A percentile compares a stretch with the other conserved stretches of the same genome.
Conservation (phyloP, 2,329 filamentous ascomycete species). For the Neonectria coccinea region DNA sequence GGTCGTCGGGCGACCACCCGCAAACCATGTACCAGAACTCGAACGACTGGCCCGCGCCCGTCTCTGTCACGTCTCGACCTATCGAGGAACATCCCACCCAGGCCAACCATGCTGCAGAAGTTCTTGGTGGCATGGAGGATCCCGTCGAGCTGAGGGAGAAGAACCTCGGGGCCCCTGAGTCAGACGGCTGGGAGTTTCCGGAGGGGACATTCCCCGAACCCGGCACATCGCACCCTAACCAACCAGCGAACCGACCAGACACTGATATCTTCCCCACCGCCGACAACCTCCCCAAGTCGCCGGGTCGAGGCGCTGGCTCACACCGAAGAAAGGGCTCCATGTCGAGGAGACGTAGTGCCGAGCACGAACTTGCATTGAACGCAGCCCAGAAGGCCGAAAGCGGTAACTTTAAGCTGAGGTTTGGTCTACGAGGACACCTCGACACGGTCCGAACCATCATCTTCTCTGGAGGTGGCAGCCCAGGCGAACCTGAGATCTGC, state of each 20-base stretch:
- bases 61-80: slow-evolving; percentile 50
- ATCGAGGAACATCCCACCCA: slow-evolving; percentile 50
- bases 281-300: slow-evolving; percentile 84
- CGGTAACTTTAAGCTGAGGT: slow-evolving; percentile 89
- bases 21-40: slow-evolving; percentile 54
- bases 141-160: slow-evolving; percentile 61
- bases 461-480: slow-evolving; percentile 95
- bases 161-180: slow-evolving; percentile 59
- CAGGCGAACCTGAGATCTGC: slow-evolving; percentile 95
- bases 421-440: slow-evolving; percentile 90
- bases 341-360: slow-evolving; percentile 76
- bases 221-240: slow-evolving; percentile 57
- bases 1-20: slow-evolving; percentile 64
- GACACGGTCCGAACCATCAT: slow-evolving; percentile 95
- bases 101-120: slow-evolving; percentile 55
- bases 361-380: slow-evolving; percentile 70
- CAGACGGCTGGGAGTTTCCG: slow-evolving; percentile 94
- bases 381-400: slow-evolving; percentile 71
- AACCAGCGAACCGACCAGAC: slow-evolving; percentile 76
- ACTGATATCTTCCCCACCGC: slow-evolving; percentile 89
- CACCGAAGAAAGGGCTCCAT: slow-evolving; percentile 86
- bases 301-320: slow-evolving; percentile 73
- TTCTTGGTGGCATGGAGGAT: slow-evolving; percentile 54
- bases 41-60: slow-evolving; percentile 51
- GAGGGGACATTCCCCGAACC: slow-evolving; percentile 76